These are phyloP conservation scores for Austroboletus rostrupii DNA, from an alignment of 1,284 basidiomycete species.

Conservation along the genomic window DNA sequence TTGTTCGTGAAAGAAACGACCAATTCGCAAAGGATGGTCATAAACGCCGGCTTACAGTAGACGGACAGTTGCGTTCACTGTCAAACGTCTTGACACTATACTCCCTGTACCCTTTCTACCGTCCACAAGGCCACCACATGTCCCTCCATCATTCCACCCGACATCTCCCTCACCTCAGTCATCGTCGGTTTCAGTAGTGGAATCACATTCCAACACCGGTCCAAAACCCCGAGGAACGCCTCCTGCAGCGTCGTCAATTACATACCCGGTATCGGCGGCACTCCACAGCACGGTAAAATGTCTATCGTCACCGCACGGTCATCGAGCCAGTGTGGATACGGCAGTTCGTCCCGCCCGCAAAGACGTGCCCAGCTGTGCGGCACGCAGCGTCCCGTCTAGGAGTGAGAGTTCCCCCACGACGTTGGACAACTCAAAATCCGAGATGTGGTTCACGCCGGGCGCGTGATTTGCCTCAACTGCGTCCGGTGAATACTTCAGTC, in stretches of 20 bases:
- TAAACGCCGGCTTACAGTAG: too few relatives aligned
- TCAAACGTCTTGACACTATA: too few relatives aligned
- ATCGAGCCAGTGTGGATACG: slow-evolving; percentile 48
- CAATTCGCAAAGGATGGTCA: too few relatives aligned
- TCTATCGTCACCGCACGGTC: slow-evolving; percentile 52
- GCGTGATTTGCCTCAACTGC: slow-evolving; percentile 49
- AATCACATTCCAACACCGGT: slow-evolving; percentile 41
- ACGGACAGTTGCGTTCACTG: too few relatives aligned
- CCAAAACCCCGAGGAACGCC: slow-evolving; percentile 38
- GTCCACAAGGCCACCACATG: too few relatives aligned
- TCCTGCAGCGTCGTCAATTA: slow-evolving; percentile 10
- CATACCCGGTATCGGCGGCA: slow-evolving; percentile 22
- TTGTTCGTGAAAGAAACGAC: too few relatives aligned
- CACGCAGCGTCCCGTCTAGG: slow-evolving; percentile 22
- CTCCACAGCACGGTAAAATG: slow-evolving; percentile 40
- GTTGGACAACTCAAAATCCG: slow-evolving; percentile 57
- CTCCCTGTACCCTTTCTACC: too few relatives aligned
- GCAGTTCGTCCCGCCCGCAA: slow-evolving; percentile 47
- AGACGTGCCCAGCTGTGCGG: slow-evolving; percentile 38
- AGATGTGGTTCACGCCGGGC: slow-evolving; percentile 52
- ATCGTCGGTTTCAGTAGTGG: slow-evolving; percentile 28
- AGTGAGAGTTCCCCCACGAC: slow-evolving; percentile 51
- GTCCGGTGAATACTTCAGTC: neutral
- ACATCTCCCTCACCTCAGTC: slow-evolving; percentile 20
- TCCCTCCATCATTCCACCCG: slow-evolving; percentile 12